Percentiles rank a stretch among this genome's conserved stretches.
phyloP scores from a whole-genome alignment of 2,329 filamentous ascomycete species.

The Cadophora luteo-olivacea region DNA sequence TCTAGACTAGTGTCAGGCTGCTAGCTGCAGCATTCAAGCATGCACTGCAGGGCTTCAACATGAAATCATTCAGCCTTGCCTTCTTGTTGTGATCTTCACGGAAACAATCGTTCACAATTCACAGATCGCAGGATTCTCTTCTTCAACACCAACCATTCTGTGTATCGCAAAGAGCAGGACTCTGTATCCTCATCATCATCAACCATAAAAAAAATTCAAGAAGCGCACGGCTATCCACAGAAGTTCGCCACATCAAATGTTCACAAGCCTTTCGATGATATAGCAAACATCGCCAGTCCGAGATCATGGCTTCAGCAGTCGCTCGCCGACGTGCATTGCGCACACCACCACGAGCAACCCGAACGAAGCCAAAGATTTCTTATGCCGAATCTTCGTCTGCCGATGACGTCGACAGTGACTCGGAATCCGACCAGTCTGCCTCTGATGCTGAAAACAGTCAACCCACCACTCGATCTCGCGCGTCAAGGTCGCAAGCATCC shows the following conservation, averaged over 20 bases:
- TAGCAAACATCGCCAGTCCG: conserved; percentile 7
- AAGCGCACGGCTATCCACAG: conserved; percentile 2
- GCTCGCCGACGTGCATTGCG: conserved; percentile 24
- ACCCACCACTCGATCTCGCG: conserved; percentile 19
- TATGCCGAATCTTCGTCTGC: conserved; percentile 39
- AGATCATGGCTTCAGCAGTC: conserved; percentile 26
- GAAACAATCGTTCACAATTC: not conserved
- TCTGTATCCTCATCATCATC: not conserved
- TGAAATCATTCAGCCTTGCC: conserved; percentile 4
- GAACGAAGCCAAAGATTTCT: conserved; percentile 37
- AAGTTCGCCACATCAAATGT: not conserved
- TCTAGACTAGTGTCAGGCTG: not conserved
- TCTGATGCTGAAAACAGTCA: conserved; percentile 22
- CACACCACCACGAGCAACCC: conserved; percentile 31
- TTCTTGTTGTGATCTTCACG: not conserved
- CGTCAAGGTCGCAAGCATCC: conserved; percentile 14
- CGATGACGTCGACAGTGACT: conserved; percentile 24
- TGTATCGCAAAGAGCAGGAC: not conserved
- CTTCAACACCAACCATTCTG: not conserved
- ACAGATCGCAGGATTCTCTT: not conserved
- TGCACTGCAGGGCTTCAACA: not conserved
- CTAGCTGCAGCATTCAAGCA: not conserved
- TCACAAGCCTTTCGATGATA: not conserved
- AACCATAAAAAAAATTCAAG: not conserved
- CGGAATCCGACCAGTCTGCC: conserved; percentile 16